These are phyloP conservation scores for Nematodospora anomalae DNA, from an alignment of 1,139 yeast species.

Conservation along the genomic window DNA sequence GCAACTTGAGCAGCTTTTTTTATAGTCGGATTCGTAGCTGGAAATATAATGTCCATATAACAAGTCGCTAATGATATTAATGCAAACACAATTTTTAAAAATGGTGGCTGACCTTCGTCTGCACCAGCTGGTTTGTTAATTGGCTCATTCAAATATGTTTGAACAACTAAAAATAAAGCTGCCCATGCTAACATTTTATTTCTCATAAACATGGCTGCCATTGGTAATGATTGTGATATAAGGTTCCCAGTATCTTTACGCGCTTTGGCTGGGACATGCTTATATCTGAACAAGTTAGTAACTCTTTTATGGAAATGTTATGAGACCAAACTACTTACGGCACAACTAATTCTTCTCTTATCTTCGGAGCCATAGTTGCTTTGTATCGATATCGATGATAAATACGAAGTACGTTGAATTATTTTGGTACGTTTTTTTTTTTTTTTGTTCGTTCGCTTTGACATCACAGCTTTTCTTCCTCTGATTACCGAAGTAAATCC, in stretches of 20 bases:
- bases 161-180: conserved; percentile 52
- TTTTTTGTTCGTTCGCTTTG: neutral
- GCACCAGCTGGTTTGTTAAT: conserved; percentile 31
- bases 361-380: conserved; percentile 28
- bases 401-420: neutral
- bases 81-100: conserved; percentile 48
- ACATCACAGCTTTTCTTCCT: neutral
- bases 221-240: conserved; percentile 61
- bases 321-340: conserved; percentile 36
- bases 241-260: conserved; percentile 42
- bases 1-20: conserved; percentile 23
- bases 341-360: conserved; percentile 39
- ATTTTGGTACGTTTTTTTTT: neutral
- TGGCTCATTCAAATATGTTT: conserved; percentile 52
- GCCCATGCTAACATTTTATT: conserved; percentile 60
- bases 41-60: conserved; percentile 52
- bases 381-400: too few relatives aligned
- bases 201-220: conserved; percentile 64
- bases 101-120: conserved; percentile 37
- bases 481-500: conserved; percentile 23
- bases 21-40: conserved; percentile 31
- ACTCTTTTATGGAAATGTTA: too few relatives aligned
- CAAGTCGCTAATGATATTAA: conserved; percentile 49
- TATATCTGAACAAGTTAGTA: conserved; percentile 32
- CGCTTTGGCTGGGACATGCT: conserved; percentile 51